These are phyloP conservation scores for Syzygium oleosum DNA, from an alignment of 345 rosid genomes.

Conservation along the genomic window DNA sequence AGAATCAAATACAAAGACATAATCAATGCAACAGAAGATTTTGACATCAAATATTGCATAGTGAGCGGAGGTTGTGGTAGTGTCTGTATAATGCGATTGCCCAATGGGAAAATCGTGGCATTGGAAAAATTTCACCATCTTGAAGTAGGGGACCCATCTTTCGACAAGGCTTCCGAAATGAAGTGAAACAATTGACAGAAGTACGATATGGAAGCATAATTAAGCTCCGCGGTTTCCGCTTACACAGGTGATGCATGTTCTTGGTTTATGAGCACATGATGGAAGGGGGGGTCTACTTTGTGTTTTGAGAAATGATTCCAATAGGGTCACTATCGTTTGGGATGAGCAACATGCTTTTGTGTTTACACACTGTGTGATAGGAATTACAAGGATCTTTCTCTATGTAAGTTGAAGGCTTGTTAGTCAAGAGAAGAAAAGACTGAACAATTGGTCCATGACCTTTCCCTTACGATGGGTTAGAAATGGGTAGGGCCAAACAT, in stretches of 20 bases:
- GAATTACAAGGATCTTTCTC: too few species aligned
- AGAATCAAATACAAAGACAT: neutral
- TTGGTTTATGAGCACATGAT: conserved; percentile 5
- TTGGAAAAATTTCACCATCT: conserved; percentile 6
- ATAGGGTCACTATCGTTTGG: neutral
- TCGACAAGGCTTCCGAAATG: neutral
- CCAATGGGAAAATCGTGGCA: neutral
- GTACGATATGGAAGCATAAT: conserved; percentile 2
- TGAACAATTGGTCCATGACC: too few species aligned
- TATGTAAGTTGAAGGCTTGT: too few species aligned
- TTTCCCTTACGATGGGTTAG: neutral
- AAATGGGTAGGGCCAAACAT: neutral
- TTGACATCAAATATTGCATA: neutral
- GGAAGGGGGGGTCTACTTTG: conserved; percentile 1
- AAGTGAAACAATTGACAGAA: neutral
- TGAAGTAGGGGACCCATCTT: neutral
- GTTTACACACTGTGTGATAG: too few species aligned
- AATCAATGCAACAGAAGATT: conserved; percentile 4
- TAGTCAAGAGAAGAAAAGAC: too few species aligned
- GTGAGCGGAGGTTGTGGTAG: neutral
- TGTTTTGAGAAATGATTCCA: neutral
- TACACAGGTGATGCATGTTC: neutral
- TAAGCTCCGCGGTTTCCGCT: neutral
- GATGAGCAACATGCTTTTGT: too few species aligned
- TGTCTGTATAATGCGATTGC: conserved; percentile 13